Conservation (phyloP, 257 asterid species). For the Linderniella brevidens region DNA sequence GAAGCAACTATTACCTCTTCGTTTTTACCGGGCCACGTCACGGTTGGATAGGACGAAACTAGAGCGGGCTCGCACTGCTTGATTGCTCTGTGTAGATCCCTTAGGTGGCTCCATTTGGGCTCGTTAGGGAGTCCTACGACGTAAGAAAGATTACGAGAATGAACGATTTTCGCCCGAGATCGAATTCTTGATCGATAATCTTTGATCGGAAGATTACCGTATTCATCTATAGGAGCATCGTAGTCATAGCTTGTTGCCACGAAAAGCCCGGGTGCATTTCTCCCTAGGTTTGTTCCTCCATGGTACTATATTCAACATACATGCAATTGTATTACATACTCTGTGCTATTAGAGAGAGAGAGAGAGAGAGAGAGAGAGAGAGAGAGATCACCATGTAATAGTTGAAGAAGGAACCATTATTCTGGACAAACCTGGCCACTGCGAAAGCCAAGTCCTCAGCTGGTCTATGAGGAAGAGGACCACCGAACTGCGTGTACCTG, state of each 20-base stretch:
- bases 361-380: neutral
- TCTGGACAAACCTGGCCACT: constrained; percentile 77
- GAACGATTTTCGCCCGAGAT: neutral
- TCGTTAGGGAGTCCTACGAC: constrained; percentile 45
- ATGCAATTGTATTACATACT: neutral
- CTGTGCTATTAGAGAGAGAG: neutral
- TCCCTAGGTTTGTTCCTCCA: constrained; percentile 85
- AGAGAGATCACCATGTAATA: constrained; percentile 57
- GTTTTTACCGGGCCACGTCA: constrained; percentile 66
- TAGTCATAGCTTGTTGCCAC: constrained; percentile 79
- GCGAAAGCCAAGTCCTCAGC: constrained; percentile 85
- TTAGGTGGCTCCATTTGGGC: constrained; percentile 81
- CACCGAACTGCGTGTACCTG: constrained; percentile 73
- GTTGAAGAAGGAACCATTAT: constrained; percentile 80
- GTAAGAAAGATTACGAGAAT: neutral
- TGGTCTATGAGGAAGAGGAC: constrained; percentile 61
- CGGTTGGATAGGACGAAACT: constrained; percentile 67
- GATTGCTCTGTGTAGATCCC: constrained; percentile 67
- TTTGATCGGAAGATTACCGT: constrained; percentile 27
- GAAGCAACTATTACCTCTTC: constrained; percentile 71
- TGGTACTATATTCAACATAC: constrained; percentile 34
- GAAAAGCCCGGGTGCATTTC: constrained; percentile 68
- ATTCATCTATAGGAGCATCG: constrained; percentile 88
- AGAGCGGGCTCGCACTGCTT: constrained; percentile 83
- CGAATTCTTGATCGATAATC: neutral